phyloP scores from a whole-genome alignment of 2,329 filamentous ascomycete genomes.

The Hypocreales sp. region DNA sequence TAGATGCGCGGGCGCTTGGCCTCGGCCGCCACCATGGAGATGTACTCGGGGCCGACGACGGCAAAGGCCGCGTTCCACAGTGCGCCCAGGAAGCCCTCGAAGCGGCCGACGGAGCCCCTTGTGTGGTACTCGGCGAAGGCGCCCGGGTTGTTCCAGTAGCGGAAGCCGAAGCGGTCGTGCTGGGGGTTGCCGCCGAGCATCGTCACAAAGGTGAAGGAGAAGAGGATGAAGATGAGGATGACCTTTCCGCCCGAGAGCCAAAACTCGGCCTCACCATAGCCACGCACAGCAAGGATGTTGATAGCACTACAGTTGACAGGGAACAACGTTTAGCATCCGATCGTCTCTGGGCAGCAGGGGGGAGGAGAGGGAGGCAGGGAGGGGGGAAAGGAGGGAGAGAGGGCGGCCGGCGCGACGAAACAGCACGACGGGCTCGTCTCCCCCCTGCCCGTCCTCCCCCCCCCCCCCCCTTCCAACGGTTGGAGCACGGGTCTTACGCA shows the following conservation, averaged over 20 bases:
- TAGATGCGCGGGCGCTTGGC: conserved; percentile 45
- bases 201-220: conserved; percentile 62
- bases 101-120: conserved; percentile 45
- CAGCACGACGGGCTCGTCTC: too few species aligned
- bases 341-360: conserved; percentile 2
- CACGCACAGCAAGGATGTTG: conserved; percentile 50
- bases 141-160: conserved; percentile 40
- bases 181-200: conserved; percentile 67
- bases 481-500: conserved; percentile 26
- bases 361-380: conserved; percentile 1
- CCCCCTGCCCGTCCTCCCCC: not conserved
- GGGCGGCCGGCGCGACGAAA: not conserved
- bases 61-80: conserved; percentile 50
- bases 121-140: conserved; percentile 38
- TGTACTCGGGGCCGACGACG: conserved; percentile 52
- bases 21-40: conserved; percentile 55
- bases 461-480: not conserved
- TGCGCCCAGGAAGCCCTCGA: conserved; percentile 54
- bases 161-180: conserved; percentile 53
- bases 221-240: conserved; percentile 49
- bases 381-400: not conserved
- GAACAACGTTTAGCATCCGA: conserved; percentile 12
- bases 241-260: conserved; percentile 49
- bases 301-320: conserved; percentile 24
- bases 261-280: conserved; percentile 60